Base-by-base conservation (phyloP, 352 stramenopile genomes). In the Pilasporangium apinafurcum region DNA sequence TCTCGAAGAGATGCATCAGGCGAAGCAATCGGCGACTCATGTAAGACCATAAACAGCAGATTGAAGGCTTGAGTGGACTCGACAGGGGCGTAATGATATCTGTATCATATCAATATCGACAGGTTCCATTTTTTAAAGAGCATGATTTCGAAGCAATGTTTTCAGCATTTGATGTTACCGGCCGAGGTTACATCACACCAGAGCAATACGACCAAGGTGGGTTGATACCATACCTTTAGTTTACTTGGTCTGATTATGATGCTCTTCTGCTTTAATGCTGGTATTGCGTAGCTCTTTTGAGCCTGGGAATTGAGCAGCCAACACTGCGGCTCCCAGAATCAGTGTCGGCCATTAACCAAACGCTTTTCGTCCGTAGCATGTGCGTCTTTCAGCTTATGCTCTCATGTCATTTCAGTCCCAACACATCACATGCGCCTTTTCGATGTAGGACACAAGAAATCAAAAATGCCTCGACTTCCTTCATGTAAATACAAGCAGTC, bases 71-170 rank as follows among this genome's bases (percentile, higher is more conserved):
- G 8, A 20, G 13, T 16, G 28, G 36, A 31, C 4, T 20, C 16
- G 12, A 16, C 21, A 14, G 16, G 9, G 39, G 16, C 17, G 26
- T 17, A 9, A 10, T 29, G 9, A 37, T 36, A 25, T 41, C 6
- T 28, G 20, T 27, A 17, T 2, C 27, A 27, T 20, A 2, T 17
- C n/a, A n/a, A n/a, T 13, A 1, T 16, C 7, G 6, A 0, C 50
- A 88, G 76, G 42, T 79, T 1, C 61, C 67, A 9, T 87, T 87
- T 57, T 87, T 90, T 34, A 68, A 81, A 13, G 78, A 90, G 16
- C 56, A 72, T 10, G 78, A 87, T 52, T 40, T 90, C 8, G 62
- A 82, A 16, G 74, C 75, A 1, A 87, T 87, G 74, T 90, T 90
- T 27, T 52, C 58, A 21, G 74, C 76, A 7, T 90, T 90, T 21